phyloP scores from a whole-genome alignment of 257 asterid species.

The Penstemon eatonii region DNA sequence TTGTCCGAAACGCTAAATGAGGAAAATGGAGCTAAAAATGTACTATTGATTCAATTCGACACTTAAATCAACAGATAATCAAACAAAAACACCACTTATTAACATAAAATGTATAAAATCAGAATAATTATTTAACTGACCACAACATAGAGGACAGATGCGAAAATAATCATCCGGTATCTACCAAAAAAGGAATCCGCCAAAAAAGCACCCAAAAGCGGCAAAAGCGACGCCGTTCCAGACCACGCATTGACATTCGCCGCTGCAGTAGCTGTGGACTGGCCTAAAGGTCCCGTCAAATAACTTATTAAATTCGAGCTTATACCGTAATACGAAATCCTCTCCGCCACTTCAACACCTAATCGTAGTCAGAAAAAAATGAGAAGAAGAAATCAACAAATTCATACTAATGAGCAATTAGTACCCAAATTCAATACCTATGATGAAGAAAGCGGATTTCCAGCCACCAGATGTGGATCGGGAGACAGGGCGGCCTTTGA shows the following conservation, averaged over 20 bases:
- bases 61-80: neutral
- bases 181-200: constrained; percentile 58
- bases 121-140: constrained; percentile 33
- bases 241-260: constrained; percentile 50
- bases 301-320: constrained; percentile 55
- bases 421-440: constrained; percentile 30
- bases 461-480: constrained; percentile 59
- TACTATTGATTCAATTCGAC: constrained; percentile 3
- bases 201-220: constrained; percentile 53
- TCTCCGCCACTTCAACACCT: constrained; percentile 66
- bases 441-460: constrained; percentile 56
- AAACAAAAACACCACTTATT: constrained; percentile 5
- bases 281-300: constrained; percentile 55
- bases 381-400: neutral
- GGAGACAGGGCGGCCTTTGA: constrained; percentile 41
- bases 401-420: neutral
- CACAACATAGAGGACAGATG: constrained; percentile 45
- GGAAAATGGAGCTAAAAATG: neutral
- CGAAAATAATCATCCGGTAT: constrained; percentile 46
- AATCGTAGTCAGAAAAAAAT: constrained; percentile 5
- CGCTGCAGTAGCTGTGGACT: constrained; percentile 61
- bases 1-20: neutral
- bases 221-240: constrained; percentile 54
- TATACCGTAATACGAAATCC: constrained; percentile 56
- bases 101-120: neutral